Evolutionary conservation across 805 yeast species (phyloP).

Genomic region (Priceomyces medius): DNA sequence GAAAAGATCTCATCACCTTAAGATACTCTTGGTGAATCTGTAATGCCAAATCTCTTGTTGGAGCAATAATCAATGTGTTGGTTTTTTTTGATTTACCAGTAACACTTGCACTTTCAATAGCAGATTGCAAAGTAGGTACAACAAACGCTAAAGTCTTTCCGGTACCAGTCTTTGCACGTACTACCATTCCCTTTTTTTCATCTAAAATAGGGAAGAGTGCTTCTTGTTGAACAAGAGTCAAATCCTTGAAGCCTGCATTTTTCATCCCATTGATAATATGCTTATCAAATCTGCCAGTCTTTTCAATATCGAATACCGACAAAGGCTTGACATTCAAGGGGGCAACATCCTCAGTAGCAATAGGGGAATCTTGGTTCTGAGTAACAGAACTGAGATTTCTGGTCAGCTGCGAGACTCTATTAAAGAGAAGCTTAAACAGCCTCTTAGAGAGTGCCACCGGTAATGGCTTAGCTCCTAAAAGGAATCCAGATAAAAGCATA

Average conservation of each 20-base stretch:
- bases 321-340: neutral
- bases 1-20: conserved; percentile 36
- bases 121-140: conserved; percentile 68
- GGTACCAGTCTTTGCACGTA: conserved; percentile 92
- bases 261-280: conserved; percentile 31
- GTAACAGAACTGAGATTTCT: neutral
- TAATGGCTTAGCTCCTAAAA: neutral
- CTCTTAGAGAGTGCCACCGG: neutral
- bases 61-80: conserved; percentile 67
- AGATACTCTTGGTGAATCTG: conserved; percentile 71
- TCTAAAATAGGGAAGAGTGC: conserved; percentile 58
- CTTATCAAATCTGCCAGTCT: conserved; percentile 10
- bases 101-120: conserved; percentile 22
- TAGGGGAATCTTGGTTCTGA: neutral
- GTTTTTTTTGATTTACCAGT: conserved; percentile 37
- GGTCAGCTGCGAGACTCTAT: neutral
- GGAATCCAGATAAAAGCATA: neutral
- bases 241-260: conserved; percentile 45
- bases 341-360: neutral
- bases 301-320: conserved; percentile 12
- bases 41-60: conserved; percentile 87
- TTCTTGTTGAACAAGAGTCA: conserved; percentile 70
- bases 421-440: neutral
- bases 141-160: conserved; percentile 92
- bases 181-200: conserved; percentile 65